Base-by-base conservation (phyloP, 192 early-diverging fungal species). In the Backusella luteola region DNA sequence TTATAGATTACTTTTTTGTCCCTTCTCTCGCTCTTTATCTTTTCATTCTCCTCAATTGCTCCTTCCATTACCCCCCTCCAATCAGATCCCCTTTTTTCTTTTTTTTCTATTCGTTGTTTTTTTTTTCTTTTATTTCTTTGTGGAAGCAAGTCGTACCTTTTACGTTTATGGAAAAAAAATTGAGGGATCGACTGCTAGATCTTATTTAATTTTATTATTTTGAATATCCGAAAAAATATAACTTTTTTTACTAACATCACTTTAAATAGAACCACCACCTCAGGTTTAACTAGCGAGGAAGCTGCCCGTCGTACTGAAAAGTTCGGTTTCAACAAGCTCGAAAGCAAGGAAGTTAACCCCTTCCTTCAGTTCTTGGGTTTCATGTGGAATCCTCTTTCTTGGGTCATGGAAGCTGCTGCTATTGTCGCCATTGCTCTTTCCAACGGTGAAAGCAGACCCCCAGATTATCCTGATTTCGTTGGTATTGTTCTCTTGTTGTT, bases 361-460 rank as follows among this genome's bases (percentile, higher is more conserved):
- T 69, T 95, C 74, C 83, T 95, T 76, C 90, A 93, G 89, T 97
- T 97, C 86, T 87, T 96, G 66, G 87, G 89, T 75, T 97, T 91
- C 87, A 90, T 93, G 90, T 91, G 90, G 90, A 91, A 91, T 75
- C 90, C 91, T 73, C 88, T 93, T 44, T 91, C 91, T 63, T 93
- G 90, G 86, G 89, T 93, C 66, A 92, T 96, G 85, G 95, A 96
- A 81, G 89, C 93, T 68, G 95, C 95, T 59, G 89, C 91, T 21
- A 85, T 96, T 69, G 89, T 97, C 29, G 88, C 93, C 59, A 94
- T 91, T 76, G 90, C 84, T 34, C 81, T 94, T 63, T 89, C 90
- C 78, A 93, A 93, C 88, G 91, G 91, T 76, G 83, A 88, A 67
- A 86, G 86, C 68, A 52, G 82, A 73, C 76, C 90, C 9, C 89